Evolutionary conservation across 2,329 filamentous ascomycete genomes (phyloP).

Genomic region (Whalleya microplaca): DNA sequence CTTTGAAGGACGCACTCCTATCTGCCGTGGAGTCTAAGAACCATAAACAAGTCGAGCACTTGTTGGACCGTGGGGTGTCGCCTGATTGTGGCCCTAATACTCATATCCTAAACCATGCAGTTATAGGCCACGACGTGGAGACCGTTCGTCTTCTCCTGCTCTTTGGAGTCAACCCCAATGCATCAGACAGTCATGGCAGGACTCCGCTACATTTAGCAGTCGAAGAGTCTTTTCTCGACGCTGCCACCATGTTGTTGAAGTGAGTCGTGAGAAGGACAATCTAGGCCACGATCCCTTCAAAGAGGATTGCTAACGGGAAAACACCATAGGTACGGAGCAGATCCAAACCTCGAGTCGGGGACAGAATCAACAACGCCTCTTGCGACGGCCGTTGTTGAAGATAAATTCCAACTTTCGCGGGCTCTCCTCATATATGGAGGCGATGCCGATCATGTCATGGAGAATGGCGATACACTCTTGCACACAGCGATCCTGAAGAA

Average conservation of each 20-base stretch:
- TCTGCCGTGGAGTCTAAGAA: conserved; percentile 61
- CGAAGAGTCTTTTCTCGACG: conserved; percentile 59
- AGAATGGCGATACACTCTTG: conserved; percentile 63
- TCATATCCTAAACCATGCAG: conserved; percentile 56
- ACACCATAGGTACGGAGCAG: conserved; percentile 55
- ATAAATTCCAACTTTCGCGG: conserved; percentile 60
- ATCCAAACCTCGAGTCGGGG: conserved; percentile 56
- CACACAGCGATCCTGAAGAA: conserved; percentile 63
- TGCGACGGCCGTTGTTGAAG: conserved; percentile 51
- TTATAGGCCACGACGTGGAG: conserved; percentile 55
- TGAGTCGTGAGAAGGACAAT: conserved; percentile 5
- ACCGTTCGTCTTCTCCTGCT: conserved; percentile 58
- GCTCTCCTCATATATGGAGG: conserved; percentile 65
- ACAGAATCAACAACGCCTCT: conserved; percentile 59
- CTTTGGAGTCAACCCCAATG: conserved; percentile 62
- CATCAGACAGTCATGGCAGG: conserved; percentile 49
- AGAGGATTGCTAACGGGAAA: conserved; percentile 2
- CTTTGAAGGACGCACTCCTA: conserved; percentile 52
- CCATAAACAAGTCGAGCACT: conserved; percentile 58
- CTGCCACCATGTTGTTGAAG: conserved; percentile 63
- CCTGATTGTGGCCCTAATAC: conserved; percentile 51
- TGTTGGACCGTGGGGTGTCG: conserved; percentile 61
- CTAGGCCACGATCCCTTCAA: not conserved
- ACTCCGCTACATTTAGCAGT: conserved; percentile 57
- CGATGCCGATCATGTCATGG: conserved; percentile 56